Percentiles rank a stretch among this genome's conserved stretches.
phyloP scores from a whole-genome alignment of 495 filamentous ascomycete genomes.

The Penicillium daleae region DNA sequence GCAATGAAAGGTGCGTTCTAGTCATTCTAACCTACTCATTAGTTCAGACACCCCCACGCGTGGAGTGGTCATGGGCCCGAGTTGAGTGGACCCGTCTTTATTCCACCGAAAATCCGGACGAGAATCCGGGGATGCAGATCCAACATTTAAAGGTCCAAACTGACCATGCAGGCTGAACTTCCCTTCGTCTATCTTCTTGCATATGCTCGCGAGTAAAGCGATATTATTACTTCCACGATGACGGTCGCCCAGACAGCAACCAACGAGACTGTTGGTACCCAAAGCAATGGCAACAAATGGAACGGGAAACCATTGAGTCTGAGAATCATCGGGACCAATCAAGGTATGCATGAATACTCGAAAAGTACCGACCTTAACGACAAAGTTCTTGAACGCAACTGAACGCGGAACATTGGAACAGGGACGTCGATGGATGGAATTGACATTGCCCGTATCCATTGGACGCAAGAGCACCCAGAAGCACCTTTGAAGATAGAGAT shows the following conservation, averaged over 20 bases:
- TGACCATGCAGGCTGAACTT: not conserved
- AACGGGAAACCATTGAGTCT: not conserved
- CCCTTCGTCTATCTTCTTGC: not conserved
- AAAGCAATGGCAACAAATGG: not conserved
- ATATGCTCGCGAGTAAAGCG: not conserved
- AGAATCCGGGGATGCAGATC: not conserved
- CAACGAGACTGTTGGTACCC: not conserved
- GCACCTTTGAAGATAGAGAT: conserved; percentile 42
- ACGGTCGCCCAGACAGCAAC: not conserved
- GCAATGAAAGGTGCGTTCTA: not conserved
- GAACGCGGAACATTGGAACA: conserved; percentile 1
- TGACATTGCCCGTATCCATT: conserved; percentile 45
- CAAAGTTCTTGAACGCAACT: not conserved
- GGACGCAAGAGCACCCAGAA: conserved; percentile 42
- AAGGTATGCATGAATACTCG: not conserved
- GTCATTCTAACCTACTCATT: not conserved
- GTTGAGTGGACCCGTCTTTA: not conserved
- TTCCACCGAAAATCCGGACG: not conserved
- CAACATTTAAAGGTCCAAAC: not conserved
- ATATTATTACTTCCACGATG: not conserved
- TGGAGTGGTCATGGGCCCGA: not conserved
- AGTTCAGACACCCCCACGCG: not conserved
- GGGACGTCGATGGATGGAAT: conserved; percentile 41
- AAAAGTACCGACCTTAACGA: conserved; percentile 14
- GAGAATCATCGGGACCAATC: not conserved